These are phyloP conservation scores for Rhododendron mucronatum DNA, from an alignment of 148 eudicot genomes.

Conservation along the genomic window DNA sequence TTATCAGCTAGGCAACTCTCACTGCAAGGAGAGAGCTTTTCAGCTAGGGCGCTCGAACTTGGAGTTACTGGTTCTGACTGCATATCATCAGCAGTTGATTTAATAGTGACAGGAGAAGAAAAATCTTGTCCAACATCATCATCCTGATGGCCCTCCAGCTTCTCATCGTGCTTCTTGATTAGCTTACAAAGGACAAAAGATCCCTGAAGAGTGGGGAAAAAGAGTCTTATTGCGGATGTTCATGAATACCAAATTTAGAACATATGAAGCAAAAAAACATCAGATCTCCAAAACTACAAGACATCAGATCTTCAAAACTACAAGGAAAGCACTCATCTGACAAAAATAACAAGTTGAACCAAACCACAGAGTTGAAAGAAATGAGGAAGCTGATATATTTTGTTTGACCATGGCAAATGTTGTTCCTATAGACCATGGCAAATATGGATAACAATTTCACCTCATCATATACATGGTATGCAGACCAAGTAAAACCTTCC, in stretches of 20 bases:
- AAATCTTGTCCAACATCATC: conserved; percentile 48
- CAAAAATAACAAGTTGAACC: not conserved
- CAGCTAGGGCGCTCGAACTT: conserved; percentile 14
- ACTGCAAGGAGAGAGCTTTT: conserved; percentile 25
- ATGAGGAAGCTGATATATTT: not conserved
- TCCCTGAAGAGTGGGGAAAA: conserved; percentile 34
- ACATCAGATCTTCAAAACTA: not conserved
- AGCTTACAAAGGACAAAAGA: conserved; percentile 81
- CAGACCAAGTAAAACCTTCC: not conserved
- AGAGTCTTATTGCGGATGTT: not conserved
- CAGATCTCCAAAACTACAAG: no score
- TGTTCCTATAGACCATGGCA: not conserved
- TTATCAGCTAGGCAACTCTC: conserved; percentile 25
- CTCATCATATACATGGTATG: not conserved
- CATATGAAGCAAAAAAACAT: not conserved
- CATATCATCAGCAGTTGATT: conserved; percentile 39
- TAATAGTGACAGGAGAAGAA: conserved; percentile 36
- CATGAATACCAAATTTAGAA: not conserved
- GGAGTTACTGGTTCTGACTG: conserved; percentile 50
- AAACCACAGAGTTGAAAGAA: not conserved
- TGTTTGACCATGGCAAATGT: not conserved
- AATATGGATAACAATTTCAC: not conserved
- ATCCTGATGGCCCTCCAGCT: conserved; percentile 13
- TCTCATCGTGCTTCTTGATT: conserved; percentile 56
- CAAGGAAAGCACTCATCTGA: conserved; percentile 1